Evolutionary conservation across 495 filamentous ascomycete genomes (phyloP).

Genomic region (Tirmania nivea): DNA sequence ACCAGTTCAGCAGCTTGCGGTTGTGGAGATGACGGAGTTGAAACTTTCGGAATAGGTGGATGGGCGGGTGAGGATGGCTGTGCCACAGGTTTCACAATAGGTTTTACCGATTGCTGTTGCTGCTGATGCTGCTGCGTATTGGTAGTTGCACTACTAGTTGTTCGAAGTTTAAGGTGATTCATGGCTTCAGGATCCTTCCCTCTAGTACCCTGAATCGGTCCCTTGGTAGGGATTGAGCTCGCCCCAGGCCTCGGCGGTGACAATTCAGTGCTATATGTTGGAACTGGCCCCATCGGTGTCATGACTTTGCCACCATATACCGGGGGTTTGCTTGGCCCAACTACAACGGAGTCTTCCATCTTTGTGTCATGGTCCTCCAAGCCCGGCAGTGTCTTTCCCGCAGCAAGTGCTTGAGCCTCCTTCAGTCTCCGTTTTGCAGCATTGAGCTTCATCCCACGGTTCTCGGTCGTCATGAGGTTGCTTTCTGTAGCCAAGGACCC

Average conservation of each 20-base stretch:
- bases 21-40: neutral
- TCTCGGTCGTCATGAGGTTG: conserved; percentile 13
- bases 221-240: neutral
- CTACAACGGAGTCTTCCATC: neutral
- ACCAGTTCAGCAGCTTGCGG: neutral
- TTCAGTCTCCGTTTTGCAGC: conserved; percentile 8
- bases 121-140: too few species aligned
- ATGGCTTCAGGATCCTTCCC: neutral
- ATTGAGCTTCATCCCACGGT: conserved; percentile 19
- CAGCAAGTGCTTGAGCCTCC: neutral
- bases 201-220: neutral
- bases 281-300: too few species aligned
- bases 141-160: too few species aligned
- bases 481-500: conserved; percentile 17
- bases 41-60: neutral
- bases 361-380: neutral
- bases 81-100: neutral
- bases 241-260: neutral
- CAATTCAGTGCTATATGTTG: too few species aligned
- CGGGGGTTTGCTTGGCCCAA: neutral
- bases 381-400: neutral
- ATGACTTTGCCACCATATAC: too few species aligned
- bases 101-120: too few species aligned
- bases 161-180: neutral
- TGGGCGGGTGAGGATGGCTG: neutral